Evolutionary conservation across 805 yeast species (phyloP).

Genomic region (Lachancea fermentati): DNA sequence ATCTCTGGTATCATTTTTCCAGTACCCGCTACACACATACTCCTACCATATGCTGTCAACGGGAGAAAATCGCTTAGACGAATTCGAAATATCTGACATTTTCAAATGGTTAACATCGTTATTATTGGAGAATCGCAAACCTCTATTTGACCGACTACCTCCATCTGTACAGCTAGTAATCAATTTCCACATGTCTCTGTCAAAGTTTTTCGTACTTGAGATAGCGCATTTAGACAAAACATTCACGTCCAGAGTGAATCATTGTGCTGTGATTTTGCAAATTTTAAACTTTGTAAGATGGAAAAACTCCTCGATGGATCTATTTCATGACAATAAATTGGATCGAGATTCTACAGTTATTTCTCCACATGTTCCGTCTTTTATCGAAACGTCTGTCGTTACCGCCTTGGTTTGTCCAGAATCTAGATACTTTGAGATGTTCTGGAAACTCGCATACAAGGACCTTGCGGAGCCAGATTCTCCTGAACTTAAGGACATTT

Average conservation of each 20-base stretch:
- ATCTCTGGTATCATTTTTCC: constrained; percentile 50
- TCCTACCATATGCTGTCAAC: constrained; percentile 18
- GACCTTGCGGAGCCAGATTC: constrained; percentile 15
- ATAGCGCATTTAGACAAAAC: constrained; percentile 57
- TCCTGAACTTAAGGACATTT: constrained; percentile 28
- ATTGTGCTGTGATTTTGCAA: constrained; percentile 64
- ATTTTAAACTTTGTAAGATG: constrained; percentile 59
- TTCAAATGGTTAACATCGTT: constrained; percentile 65
- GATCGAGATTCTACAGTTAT: constrained; percentile 18
- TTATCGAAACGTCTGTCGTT: constrained; percentile 72
- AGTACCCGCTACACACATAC: constrained; percentile 18
- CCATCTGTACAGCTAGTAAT: constrained; percentile 59
- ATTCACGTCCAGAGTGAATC: constrained; percentile 52
- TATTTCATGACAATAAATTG: constrained; percentile 34
- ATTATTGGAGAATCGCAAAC: constrained; percentile 38
- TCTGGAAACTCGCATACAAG: constrained; percentile 61
- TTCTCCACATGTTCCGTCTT: constrained; percentile 66
- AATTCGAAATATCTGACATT: constrained; percentile 58
- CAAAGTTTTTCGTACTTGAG: constrained; percentile 57
- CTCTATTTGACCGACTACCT: constrained; percentile 52
- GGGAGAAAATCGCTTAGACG: constrained; percentile 39
- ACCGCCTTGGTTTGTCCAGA: constrained; percentile 78
- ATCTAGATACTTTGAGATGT: constrained; percentile 57
- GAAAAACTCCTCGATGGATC: constrained; percentile 55
- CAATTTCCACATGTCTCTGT: constrained; percentile 61